Base-by-base conservation (phyloP, 768 basidiomycete genomes). In the Pulveroboletus frians region DNA sequence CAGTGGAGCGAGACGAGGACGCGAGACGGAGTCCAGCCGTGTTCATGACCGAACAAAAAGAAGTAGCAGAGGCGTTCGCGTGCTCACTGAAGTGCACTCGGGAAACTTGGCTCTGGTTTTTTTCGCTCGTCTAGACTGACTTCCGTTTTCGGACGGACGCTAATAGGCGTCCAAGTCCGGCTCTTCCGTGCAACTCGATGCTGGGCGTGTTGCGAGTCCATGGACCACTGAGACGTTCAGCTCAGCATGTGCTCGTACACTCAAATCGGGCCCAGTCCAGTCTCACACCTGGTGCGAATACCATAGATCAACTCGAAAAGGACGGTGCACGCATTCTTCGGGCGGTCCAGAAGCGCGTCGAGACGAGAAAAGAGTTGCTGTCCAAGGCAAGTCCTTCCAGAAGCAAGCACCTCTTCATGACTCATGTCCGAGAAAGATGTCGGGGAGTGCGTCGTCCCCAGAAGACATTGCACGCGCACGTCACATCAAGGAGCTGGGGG, bases 401-500 rank as follows among this genome's bases (percentile, higher is more conserved):
- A 26, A 17, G 10, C 5, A 34, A 26, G 5, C 6, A 2, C 38
- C 17, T 30, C 1, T 5, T 18, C 32, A 9, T 9, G 26, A 26
- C 39, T 49, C 2, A 61, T 21, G 0, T 13, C 5, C 30, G 1
- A 10, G 8, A 1, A 36, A 84, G 82, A 64, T 83, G 20, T 76
- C 81, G 4, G 76, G 77, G 9, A 70, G 74, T 41, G 71, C 77
- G 66, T 75, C 79, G 4, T 73, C 76, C 14, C 69, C 73, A 8
- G 79, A 79, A 38, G 81, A 85, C 54, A 78, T 88, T 46, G 64
- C 69, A 9, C 69, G 73, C 9, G 75, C 85, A 1, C 83, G 81
- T 53, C 74, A 79, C 21, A 64, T 85, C 37, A 86, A 85, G 54
- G 85, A 90, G 49, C 66, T 26, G 11, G 85, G 88, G 55, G 74